phyloP scores from a whole-genome alignment of 768 basidiomycete species.

The Leccinum incarnatum region DNA sequence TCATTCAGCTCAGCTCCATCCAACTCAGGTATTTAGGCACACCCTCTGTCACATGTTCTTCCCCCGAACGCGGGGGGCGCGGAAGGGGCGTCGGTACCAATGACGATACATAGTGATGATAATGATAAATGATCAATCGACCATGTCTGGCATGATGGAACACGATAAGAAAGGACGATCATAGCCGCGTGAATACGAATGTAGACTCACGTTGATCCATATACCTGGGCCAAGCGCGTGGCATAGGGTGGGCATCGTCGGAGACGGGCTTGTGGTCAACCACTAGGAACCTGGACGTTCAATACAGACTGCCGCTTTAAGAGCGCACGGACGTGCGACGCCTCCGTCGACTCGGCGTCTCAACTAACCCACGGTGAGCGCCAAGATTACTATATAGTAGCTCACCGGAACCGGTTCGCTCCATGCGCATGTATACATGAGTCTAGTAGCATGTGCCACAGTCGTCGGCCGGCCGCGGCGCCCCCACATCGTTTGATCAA shows the following conservation, averaged over 20 bases:
- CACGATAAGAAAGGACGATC: neutral
- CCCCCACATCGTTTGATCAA: neutral
- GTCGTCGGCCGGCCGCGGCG: no score
- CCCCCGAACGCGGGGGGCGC: neutral
- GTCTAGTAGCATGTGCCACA: no score
- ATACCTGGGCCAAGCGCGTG: neutral
- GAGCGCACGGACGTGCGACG: neutral
- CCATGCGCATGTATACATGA: neutral
- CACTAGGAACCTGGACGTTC: neutral
- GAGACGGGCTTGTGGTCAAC: neutral
- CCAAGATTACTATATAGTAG: neutral
- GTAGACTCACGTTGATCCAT: neutral
- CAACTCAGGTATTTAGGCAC: neutral
- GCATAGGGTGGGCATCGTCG: neutral
- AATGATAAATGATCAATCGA: neutral
- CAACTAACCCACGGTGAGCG: neutral
- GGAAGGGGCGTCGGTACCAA: neutral
- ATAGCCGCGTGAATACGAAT: neutral
- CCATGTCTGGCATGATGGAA: neutral
- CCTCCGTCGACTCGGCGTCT: neutral
- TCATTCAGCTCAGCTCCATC: neutral
- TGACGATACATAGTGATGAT: neutral
- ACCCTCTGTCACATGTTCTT: neutral
- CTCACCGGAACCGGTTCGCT: neutral
- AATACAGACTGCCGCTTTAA: neutral